Evolutionary conservation across 306 rosid species (phyloP), one percentile per base, ranked within the genome.

Genomic region (Fagus crenata): DNA sequence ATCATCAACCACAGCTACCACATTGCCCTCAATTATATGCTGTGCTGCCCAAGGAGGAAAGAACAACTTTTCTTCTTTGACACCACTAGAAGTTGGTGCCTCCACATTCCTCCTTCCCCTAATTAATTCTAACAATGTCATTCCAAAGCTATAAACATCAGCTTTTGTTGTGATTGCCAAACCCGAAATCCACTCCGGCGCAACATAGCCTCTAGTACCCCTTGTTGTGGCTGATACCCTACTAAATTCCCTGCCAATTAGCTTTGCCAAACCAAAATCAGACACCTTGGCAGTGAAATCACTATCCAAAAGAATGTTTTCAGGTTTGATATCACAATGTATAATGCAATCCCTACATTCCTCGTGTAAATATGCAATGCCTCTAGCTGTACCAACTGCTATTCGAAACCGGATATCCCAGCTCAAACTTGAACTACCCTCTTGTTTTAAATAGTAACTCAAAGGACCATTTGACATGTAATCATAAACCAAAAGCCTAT

Each of bases 111-210:
- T 84, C 4, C 93, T 85, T 15, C 97, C 97, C 1, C 91, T 85
- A 1, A 93, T 68, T 40, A 93, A 86, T 71, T 93, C 97, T 43
- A 93, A 59, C 83, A 93, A 22, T 1, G 96, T 93, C 97, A 90
- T 93, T 40, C 97, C 96, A 0, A 83, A 93, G 90, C 93, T 90
- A 82, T 93, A 93, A 33, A 93, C 97, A 67, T 93, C 97, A 0
- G 93, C 96, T 76, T 90, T 93, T 4, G 96, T 81, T 15, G 97
- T 93, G 55, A 92, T 90, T 13, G 89, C 88, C 65, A 83, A 89
- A 8, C 97, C 97, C 1, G 97, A 91, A 67, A 91, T 86, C 94
- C 97, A 93, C 77, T 93, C 97, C 0, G 97, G 97, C 1, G 97
- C 97, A 7, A 93, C 90, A 61, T 93, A 93, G 43, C 97, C 97